Conservation (phyloP, 1,139 yeast species). For the Saccharomyces hybrid region DNA sequence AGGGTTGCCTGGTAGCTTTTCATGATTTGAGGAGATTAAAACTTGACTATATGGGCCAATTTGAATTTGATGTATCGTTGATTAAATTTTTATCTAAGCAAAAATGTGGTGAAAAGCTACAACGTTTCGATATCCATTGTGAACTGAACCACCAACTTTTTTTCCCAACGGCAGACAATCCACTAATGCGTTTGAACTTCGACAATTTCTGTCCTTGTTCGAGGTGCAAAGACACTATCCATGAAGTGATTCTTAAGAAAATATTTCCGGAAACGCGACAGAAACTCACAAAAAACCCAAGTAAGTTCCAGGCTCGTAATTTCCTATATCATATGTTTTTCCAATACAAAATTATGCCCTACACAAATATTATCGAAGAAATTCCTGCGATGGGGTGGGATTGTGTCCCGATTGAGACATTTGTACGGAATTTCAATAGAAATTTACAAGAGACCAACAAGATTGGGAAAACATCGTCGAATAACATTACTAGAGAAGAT, state of each 20-base stretch:
- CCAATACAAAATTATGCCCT: constrained; percentile 26
- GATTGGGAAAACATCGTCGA: not conserved
- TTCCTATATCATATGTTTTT: constrained; percentile 23
- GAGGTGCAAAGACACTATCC: constrained; percentile 19
- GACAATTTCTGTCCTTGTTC: constrained; percentile 24
- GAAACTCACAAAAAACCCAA: constrained; percentile 14
- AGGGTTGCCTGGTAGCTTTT: constrained; percentile 13
- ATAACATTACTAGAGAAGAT: constrained; percentile 15
- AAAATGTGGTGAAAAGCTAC: constrained; percentile 15
- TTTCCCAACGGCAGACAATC: constrained; percentile 18
- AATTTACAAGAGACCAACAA: constrained; percentile 1
- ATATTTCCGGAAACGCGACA: constrained; percentile 21
- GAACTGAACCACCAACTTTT: constrained; percentile 19
- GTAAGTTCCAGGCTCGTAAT: constrained; percentile 20
- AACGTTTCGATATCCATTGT: constrained; percentile 23
- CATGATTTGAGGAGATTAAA: constrained; percentile 16
- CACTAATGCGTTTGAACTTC: constrained; percentile 16
- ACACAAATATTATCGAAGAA: constrained; percentile 20
- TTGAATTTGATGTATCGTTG: constrained; percentile 7
- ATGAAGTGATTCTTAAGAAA: constrained; percentile 18
- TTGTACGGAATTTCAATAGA: constrained; percentile 16
- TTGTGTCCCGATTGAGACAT: constrained; percentile 18
- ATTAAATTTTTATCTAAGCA: constrained; percentile 11
- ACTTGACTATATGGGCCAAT: constrained; percentile 23
- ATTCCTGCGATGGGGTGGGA: constrained; percentile 26